phyloP scores from a whole-genome alignment of 352 stramenopile genomes.

The Globisporangium sylvaticum region DNA sequence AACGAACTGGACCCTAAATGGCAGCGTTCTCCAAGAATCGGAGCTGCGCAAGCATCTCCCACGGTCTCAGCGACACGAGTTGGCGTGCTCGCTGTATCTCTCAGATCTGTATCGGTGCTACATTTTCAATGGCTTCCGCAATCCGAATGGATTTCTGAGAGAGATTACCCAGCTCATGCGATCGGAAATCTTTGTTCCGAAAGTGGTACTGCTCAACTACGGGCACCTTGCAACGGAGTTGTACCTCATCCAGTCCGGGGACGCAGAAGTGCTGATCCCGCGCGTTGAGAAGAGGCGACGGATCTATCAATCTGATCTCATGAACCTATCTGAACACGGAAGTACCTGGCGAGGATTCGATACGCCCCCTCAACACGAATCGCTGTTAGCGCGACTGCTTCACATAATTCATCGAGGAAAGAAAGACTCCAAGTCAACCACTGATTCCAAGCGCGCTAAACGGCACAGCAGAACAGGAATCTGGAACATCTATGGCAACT shows the following conservation, averaged over 20 bases:
- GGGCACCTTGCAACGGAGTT: constrained; percentile 50
- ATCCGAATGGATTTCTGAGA: constrained; percentile 25
- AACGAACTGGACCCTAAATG: constrained; percentile 23
- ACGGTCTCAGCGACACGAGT: constrained; percentile 14
- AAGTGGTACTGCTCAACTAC: constrained; percentile 51
- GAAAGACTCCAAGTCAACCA: background rate
- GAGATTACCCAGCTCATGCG: constrained; percentile 30
- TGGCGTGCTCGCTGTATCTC: constrained; percentile 17
- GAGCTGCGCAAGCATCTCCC: constrained; percentile 20
- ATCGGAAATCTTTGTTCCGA: constrained; percentile 57
- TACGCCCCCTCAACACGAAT: too few species aligned
- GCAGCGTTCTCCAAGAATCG: constrained; percentile 15
- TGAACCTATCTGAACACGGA: constrained; percentile 9
- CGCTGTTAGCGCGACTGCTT: background rate
- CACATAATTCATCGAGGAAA: background rate
- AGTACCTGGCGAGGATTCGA: background rate
- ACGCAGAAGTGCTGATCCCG: constrained; percentile 47
- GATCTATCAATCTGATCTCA: constrained; percentile 5
- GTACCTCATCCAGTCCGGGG: constrained; percentile 59
- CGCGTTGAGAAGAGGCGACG: constrained; percentile 6
- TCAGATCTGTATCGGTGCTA: constrained; percentile 8
- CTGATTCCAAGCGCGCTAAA: background rate
- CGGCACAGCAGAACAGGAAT: background rate
- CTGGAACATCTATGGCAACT: background rate
- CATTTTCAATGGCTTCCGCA: constrained; percentile 6